Conservation (phyloP, 1,139 yeast genomes). For the Saccharomycopsis phalli region DNA sequence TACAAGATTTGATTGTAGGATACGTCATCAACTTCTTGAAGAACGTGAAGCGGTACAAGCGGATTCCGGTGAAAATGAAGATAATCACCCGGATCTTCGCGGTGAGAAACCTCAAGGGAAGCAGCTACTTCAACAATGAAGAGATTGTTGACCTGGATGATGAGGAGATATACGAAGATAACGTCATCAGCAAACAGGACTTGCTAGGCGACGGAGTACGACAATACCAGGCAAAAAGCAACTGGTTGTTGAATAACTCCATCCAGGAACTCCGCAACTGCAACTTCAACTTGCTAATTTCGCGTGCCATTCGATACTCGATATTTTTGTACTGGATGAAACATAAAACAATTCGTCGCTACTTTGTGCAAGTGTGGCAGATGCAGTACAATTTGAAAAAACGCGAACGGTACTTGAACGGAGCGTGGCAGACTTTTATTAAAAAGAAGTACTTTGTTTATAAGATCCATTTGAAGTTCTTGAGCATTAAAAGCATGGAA, state of each 20-base stretch:
- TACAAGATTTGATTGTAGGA: conserved; percentile 14
- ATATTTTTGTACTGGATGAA: conserved; percentile 17
- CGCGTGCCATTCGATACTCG: conserved; percentile 18
- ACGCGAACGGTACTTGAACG: conserved; percentile 7
- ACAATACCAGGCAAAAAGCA: conserved; percentile 7
- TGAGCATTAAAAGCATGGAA: background rate
- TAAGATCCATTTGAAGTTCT: conserved; percentile 1
- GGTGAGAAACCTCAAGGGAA: conserved; percentile 12
- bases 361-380: conserved; percentile 10
- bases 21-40: conserved; percentile 13
- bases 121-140: conserved; percentile 5
- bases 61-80: conserved; percentile 11
- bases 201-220: background rate
- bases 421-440: conserved; percentile 11
- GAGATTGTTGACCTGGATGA: conserved; percentile 10
- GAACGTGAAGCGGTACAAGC: conserved; percentile 4
- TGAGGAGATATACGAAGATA: conserved; percentile 8
- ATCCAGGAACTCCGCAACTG: conserved; percentile 8
- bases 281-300: conserved; percentile 18
- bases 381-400: conserved; percentile 2
- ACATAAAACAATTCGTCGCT: conserved; percentile 7
- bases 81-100: conserved; percentile 18
- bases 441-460: conserved; percentile 10
- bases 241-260: conserved; percentile 16
- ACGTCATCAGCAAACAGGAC: conserved; percentile 3